Percentiles rank a stretch among this genome's conserved stretches.
Evolutionary conservation across 1,284 basidiomycete genomes (phyloP).

Genomic region (Ustilago loliicola): DNA sequence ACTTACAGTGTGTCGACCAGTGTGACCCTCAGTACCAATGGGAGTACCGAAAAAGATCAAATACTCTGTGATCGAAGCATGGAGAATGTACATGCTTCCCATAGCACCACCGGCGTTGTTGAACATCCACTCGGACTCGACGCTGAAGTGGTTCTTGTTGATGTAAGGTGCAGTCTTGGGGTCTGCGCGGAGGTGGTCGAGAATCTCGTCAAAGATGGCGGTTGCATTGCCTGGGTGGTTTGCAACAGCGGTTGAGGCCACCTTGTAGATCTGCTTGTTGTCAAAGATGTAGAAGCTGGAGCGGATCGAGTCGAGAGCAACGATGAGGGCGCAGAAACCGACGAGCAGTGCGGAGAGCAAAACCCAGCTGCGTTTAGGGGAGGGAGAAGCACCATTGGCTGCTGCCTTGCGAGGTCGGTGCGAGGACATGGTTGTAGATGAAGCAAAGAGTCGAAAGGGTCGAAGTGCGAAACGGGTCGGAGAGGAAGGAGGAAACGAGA

Average conservation of each 20-base stretch:
- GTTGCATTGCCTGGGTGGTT: slow-evolving; percentile 60
- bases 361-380: slow-evolving; percentile 32
- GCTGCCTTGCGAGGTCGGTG: slow-evolving; percentile 40
- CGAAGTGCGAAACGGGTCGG: neutral
- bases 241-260: slow-evolving; percentile 56
- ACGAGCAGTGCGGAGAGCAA: slow-evolving; percentile 35
- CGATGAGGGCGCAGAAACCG: slow-evolving; percentile 35
- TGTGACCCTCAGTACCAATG: slow-evolving; percentile 95
- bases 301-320: slow-evolving; percentile 44
- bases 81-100: slow-evolving; percentile 96
- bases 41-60: slow-evolving; percentile 91
- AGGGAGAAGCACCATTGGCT: slow-evolving; percentile 7
- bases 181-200: slow-evolving; percentile 55
- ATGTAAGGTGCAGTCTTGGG: slow-evolving; percentile 60
- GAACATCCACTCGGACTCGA: slow-evolving; percentile 87
- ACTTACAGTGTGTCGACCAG: slow-evolving; percentile 82
- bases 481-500: neutral
- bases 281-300: slow-evolving; percentile 67
- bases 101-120: slow-evolving; percentile 99
- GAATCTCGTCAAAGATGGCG: slow-evolving; percentile 65
- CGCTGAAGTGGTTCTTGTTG: slow-evolving; percentile 59
- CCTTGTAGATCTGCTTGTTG: slow-evolving; percentile 53
- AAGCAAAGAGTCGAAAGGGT: neutral
- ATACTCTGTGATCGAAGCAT: slow-evolving; percentile 87
- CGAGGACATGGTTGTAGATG: slow-evolving; percentile 23